These are phyloP conservation scores for Scytalidium lignicola DNA, from an alignment of 2,329 filamentous ascomycete species.

Conservation along the genomic window DNA sequence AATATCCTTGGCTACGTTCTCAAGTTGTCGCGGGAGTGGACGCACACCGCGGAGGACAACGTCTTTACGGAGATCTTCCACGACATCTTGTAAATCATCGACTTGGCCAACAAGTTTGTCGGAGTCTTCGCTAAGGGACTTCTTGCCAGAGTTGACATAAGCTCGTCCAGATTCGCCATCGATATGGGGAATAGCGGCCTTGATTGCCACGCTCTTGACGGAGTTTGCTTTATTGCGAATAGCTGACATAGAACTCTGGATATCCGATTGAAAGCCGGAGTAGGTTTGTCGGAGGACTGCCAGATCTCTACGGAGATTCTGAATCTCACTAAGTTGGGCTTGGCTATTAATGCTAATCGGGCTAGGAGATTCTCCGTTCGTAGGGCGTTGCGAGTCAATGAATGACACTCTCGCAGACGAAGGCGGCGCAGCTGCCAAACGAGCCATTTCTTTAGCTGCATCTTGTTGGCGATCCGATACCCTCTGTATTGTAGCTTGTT, in stretches of 20 bases:
- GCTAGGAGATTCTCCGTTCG: slow-evolving; percentile 22
- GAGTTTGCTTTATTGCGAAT: slow-evolving; percentile 76
- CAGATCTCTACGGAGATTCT: slow-evolving; percentile 78
- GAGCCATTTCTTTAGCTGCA: slow-evolving; percentile 78
- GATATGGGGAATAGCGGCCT: slow-evolving; percentile 64
- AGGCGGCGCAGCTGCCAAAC: slow-evolving; percentile 24
- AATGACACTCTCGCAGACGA: slow-evolving; percentile 22
- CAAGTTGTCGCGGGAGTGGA: slow-evolving; percentile 83
- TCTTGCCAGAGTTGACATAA: slow-evolving; percentile 83
- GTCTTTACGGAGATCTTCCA: slow-evolving; percentile 96
- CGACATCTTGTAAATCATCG: slow-evolving; percentile 93
- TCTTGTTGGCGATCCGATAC: slow-evolving; percentile 91
- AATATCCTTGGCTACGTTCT: slow-evolving; percentile 85
- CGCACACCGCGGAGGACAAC: slow-evolving; percentile 90
- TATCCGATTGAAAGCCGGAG: slow-evolving; percentile 81
- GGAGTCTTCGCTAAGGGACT: slow-evolving; percentile 78
- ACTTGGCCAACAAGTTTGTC: slow-evolving; percentile 88
- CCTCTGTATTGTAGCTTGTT: slow-evolving; percentile 73
- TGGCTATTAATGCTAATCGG: slow-evolving; percentile 31
- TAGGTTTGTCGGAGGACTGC: slow-evolving; percentile 92
- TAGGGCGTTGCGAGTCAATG: slow-evolving; percentile 15
- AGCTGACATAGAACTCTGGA: slow-evolving; percentile 79
- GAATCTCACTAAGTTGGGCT: slow-evolving; percentile 70
- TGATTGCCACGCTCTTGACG: slow-evolving; percentile 71
- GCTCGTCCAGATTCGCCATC: slow-evolving; percentile 75